These are phyloP conservation scores for Myxozyma udenii DNA, from an alignment of 805 yeast species.

Conservation along the genomic window DNA sequence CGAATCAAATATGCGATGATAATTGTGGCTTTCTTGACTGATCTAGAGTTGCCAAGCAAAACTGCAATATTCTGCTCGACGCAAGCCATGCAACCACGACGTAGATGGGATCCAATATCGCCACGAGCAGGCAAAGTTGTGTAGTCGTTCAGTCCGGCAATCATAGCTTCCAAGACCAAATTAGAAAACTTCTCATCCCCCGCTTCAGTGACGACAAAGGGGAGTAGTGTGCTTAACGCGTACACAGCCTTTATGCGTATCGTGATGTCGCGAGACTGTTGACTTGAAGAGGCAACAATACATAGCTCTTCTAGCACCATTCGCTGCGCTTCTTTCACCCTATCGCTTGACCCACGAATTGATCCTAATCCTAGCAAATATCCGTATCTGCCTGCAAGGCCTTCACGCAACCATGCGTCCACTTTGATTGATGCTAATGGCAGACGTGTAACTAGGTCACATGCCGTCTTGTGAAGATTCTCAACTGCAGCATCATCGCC, in stretches of 20 bases:
- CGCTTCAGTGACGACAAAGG: not conserved
- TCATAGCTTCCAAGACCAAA: not conserved
- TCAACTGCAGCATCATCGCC: slow-evolving; percentile 12
- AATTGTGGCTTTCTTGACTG: not conserved
- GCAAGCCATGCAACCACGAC: slow-evolving; percentile 51
- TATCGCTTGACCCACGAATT: not conserved
- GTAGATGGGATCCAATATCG: slow-evolving; percentile 81
- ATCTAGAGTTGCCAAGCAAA: not conserved
- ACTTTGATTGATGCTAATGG: not conserved
- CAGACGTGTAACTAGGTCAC: slow-evolving; percentile 3
- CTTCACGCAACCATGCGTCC: slow-evolving; percentile 5
- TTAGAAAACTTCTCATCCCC: not conserved
- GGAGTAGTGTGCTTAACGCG: slow-evolving; percentile 3
- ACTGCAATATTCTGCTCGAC: slow-evolving; percentile 31
- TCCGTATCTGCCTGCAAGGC: slow-evolving; percentile 12
- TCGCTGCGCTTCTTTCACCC: not conserved
- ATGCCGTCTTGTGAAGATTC: slow-evolving; percentile 3
- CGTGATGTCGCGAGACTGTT: slow-evolving; percentile 2
- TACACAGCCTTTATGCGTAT: slow-evolving; percentile 4
- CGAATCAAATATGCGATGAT: slow-evolving; percentile 44
- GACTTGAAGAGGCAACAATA: slow-evolving; percentile 4
- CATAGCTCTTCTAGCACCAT: not conserved
- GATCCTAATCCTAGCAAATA: slow-evolving; percentile 10
- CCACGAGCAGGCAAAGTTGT: slow-evolving; percentile 70
- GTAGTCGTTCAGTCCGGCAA: slow-evolving; percentile 62